These are phyloP conservation scores for Claviceps fusiformis DNA, from an alignment of 2,329 filamentous ascomycete genomes.

Conservation along the genomic window DNA sequence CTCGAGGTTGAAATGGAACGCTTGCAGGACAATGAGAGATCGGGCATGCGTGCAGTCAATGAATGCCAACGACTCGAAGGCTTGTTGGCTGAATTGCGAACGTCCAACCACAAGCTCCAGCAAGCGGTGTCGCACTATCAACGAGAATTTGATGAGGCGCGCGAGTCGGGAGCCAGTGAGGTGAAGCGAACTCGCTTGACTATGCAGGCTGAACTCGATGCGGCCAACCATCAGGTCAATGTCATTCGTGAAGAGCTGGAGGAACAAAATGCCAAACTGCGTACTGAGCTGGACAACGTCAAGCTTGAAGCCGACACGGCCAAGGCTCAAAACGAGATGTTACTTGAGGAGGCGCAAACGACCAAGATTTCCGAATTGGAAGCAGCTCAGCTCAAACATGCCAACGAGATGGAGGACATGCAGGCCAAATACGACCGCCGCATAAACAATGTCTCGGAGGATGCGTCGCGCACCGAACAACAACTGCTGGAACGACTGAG, in stretches of 20 bases:
- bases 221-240: conserved; percentile 75
- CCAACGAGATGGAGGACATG: conserved; percentile 60
- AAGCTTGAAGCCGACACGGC: conserved; percentile 68
- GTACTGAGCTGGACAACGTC: conserved; percentile 62
- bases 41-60: conserved; percentile 48
- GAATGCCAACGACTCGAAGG: conserved; percentile 48
- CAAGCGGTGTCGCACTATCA: conserved; percentile 56
- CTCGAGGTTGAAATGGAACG: conserved; percentile 54
- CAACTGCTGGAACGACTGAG: conserved; percentile 70
- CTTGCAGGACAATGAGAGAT: conserved; percentile 49
- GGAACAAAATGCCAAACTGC: conserved; percentile 58
- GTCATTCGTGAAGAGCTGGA: conserved; percentile 71
- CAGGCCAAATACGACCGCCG: conserved; percentile 62
- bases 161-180: conserved; percentile 66
- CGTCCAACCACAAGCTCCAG: conserved; percentile 60
- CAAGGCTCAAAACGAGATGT: conserved; percentile 69
- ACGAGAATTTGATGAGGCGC: conserved; percentile 71
- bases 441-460: conserved; percentile 61
- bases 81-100: conserved; percentile 41
- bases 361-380: conserved; percentile 46
- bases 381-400: conserved; percentile 42
- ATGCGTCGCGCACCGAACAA: conserved; percentile 66
- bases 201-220: conserved; percentile 70
- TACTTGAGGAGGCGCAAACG: conserved; percentile 67
- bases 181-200: conserved; percentile 67